phyloP scores from a whole-genome alignment of 768 basidiomycete species.

The Myochromella boudieri region DNA sequence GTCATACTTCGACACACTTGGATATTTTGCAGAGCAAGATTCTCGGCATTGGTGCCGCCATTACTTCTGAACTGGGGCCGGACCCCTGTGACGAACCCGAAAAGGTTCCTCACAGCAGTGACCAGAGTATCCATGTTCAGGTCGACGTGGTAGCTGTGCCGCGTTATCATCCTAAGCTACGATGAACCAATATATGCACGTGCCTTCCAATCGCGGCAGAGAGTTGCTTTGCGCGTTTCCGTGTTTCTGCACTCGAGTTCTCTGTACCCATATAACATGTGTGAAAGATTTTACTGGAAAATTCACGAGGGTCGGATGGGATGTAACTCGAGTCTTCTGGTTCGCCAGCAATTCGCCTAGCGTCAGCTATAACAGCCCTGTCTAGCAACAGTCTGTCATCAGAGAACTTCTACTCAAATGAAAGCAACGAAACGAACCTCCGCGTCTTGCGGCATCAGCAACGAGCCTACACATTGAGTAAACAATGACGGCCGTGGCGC shows the following conservation, averaged over 20 bases:
- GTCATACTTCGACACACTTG: conserved; percentile 49
- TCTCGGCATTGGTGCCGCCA: conserved; percentile 86
- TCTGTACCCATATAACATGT: conserved; percentile 99
- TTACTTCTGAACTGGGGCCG: conserved; percentile 75
- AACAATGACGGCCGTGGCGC: conserved; percentile 94
- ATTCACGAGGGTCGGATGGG: conserved; percentile 86
- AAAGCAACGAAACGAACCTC: conserved; percentile 44
- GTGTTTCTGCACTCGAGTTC: conserved; percentile 88
- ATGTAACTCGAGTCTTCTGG: conserved; percentile 77
- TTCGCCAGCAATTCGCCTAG: conserved; percentile 86
- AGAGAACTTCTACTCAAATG: too few relatives aligned
- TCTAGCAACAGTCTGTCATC: background rate
- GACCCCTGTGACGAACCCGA: conserved; percentile 71
- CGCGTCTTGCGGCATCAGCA: conserved; percentile 67
- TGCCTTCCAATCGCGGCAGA: conserved; percentile 89
- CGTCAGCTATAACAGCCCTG: conserved; percentile 86
- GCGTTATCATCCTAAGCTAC: background rate
- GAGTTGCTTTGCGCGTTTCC: conserved; percentile 82
- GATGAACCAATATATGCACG: conserved; percentile 10
- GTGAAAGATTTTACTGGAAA: conserved; percentile 86
- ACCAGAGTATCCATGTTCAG: conserved; percentile 96
- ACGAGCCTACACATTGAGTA: conserved; percentile 96
- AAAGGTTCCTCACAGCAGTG: conserved; percentile 79
- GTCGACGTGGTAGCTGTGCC: conserved; percentile 83
- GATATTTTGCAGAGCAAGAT: conserved; percentile 96